Evolutionary conservation across 2,329 filamentous ascomycete species (phyloP).

Genomic region (Arachnomyces sp.): DNA sequence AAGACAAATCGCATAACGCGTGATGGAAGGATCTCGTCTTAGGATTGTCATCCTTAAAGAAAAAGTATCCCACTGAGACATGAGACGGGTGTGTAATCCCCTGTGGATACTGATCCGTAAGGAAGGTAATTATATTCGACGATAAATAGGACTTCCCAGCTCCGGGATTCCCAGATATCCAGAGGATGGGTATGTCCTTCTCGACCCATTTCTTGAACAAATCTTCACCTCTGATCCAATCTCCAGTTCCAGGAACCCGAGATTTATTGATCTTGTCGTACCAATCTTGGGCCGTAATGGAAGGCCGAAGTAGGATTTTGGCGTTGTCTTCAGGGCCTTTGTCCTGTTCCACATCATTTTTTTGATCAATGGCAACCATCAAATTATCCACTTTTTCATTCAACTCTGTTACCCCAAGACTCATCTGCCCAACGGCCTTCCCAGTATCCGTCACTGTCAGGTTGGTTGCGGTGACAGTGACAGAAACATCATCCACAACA

Average conservation of each 20-base stretch:
- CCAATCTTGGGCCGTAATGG: conserved; percentile 38
- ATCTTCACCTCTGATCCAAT: conserved; percentile 40
- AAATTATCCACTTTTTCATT: conserved; percentile 1
- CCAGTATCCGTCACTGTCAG: conserved; percentile 3
- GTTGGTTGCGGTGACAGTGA: conserved; percentile 5
- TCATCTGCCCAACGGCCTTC: too few species aligned
- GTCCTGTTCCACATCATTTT: conserved; percentile 7
- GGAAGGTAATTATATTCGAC: conserved; percentile 33
- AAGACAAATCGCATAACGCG: conserved; percentile 41
- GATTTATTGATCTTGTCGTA: conserved; percentile 36
- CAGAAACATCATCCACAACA: conserved; percentile 11
- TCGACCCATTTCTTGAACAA: conserved; percentile 34
- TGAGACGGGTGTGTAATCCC: conserved; percentile 9
- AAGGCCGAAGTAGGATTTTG: conserved; percentile 36
- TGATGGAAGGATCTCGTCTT: conserved; percentile 40
- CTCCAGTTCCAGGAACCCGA: conserved; percentile 37
- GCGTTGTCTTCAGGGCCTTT: conserved; percentile 28
- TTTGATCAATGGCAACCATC: conserved; percentile 5
- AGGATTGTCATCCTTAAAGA: conserved; percentile 43
- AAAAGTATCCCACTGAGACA: conserved; percentile 40
- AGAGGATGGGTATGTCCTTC: conserved; percentile 35
- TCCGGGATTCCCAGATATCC: conserved; percentile 40
- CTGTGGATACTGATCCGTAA: conserved; percentile 30
- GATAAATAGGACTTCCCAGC: conserved; percentile 43
- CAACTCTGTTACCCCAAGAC: conserved; percentile 1